Evolutionary conservation across 2,329 filamentous ascomycete genomes (phyloP).

Genomic region (Seiridium cupressi): DNA sequence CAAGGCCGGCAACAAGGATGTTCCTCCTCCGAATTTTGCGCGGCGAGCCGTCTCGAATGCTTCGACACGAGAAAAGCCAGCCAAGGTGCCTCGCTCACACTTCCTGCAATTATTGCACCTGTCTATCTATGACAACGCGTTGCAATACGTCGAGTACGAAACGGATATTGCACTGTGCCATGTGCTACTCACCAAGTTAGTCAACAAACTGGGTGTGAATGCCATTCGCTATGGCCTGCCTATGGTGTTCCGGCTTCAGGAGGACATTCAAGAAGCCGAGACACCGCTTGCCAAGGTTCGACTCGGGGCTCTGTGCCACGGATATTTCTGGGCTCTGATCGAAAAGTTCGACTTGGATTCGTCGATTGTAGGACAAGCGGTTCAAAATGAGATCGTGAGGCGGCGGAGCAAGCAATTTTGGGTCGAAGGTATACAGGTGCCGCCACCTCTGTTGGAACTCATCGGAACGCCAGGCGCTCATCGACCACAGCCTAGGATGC

Average conservation of each 20-base stretch:
- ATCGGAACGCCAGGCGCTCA: slow-evolving; percentile 54
- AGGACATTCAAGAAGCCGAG: slow-evolving; percentile 70
- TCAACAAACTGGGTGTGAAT: slow-evolving; percentile 78
- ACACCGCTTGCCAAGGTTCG: slow-evolving; percentile 71
- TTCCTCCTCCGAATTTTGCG: slow-evolving; percentile 39
- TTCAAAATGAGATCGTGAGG: slow-evolving; percentile 74
- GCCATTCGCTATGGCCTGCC: slow-evolving; percentile 75
- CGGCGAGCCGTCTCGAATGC: slow-evolving; percentile 69
- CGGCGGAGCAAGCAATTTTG: slow-evolving; percentile 75
- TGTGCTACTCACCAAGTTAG: slow-evolving; percentile 71
- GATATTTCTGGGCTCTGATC: slow-evolving; percentile 80
- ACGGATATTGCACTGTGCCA: slow-evolving; percentile 76
- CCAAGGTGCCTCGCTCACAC: slow-evolving; percentile 56
- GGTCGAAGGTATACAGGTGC: slow-evolving; percentile 72
- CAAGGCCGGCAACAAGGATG: slow-evolving; percentile 39
- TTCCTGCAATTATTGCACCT: slow-evolving; percentile 84
- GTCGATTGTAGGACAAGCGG: slow-evolving; percentile 65
- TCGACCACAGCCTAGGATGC: slow-evolving; percentile 42
- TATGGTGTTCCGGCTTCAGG: slow-evolving; percentile 86
- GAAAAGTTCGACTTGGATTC: slow-evolving; percentile 76
- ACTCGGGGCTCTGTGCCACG: slow-evolving; percentile 80
- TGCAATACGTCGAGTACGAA: slow-evolving; percentile 71
- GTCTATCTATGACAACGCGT: slow-evolving; percentile 82
- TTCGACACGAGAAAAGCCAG: slow-evolving; percentile 57
- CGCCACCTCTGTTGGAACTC: slow-evolving; percentile 61